phyloP scores from a whole-genome alignment of 495 filamentous ascomycete genomes.

The Cairneyella variabilis region DNA sequence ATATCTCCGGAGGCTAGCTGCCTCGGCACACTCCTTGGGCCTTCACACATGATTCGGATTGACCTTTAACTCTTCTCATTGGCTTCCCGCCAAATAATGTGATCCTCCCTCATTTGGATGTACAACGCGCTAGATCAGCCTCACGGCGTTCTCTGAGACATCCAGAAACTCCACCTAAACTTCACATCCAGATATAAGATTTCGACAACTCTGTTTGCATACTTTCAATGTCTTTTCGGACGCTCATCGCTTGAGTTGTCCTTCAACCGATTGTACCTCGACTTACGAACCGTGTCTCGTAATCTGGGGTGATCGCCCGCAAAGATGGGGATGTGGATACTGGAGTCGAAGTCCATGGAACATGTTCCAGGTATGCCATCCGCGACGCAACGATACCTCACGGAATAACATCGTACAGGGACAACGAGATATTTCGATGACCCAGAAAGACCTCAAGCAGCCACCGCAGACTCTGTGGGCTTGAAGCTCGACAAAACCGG shows the following conservation, averaged over 20 bases:
- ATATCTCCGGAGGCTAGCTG: too few relatives aligned
- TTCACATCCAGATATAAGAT: neutral
- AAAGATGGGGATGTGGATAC: constrained; percentile 78
- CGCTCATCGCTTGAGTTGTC: neutral
- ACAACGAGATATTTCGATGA: constrained; percentile 64
- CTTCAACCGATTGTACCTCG: too few relatives aligned
- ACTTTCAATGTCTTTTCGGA: neutral
- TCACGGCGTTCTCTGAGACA: too few relatives aligned
- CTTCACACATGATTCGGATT: too few relatives aligned
- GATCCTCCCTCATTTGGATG: too few relatives aligned
- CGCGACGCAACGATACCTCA: constrained; percentile 37
- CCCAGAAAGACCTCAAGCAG: constrained; percentile 39
- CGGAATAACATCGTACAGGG: constrained; percentile 36
- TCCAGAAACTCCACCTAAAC: neutral
- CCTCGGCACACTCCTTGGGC: too few relatives aligned
- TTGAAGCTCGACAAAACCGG: constrained; percentile 74
- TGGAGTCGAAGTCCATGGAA: constrained; percentile 44
- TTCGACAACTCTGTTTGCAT: neutral
- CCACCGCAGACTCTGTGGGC: constrained; percentile 34
- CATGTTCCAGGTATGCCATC: constrained; percentile 16
- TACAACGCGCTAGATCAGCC: too few relatives aligned
- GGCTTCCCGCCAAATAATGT: too few relatives aligned
- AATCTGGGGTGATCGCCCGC: too few relatives aligned
- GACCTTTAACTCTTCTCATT: too few relatives aligned
- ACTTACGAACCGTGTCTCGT: too few relatives aligned